Evolutionary conservation across 1,284 basidiomycete species (phyloP), one percentile per base, ranked within the genome.

Genomic region (Ustilago xerochloae): DNA sequence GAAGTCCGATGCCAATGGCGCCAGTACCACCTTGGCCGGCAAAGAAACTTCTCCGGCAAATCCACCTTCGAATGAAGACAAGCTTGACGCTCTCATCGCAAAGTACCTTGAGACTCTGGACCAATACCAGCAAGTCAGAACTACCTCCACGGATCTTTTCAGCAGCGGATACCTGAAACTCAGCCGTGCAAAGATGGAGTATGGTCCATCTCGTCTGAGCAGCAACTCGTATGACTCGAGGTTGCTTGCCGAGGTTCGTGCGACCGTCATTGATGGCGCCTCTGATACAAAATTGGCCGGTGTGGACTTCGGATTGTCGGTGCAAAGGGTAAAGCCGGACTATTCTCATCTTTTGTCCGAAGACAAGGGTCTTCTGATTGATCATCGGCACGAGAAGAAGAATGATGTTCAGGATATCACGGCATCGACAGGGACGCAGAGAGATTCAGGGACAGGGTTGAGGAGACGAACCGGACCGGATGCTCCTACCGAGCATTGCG

Each of bases 61-160:
- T 26, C 6, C 29, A 26, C 29, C 5, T 15, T 28, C 20, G 32
- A 38, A 8, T 15, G 36, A 26, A 30, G 63, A 71, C 24, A 51
- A 56, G 33, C 53, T 71, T 10, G 69, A 76, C 52, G 7, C 26
- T 12, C 53, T 73, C 24, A 68, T 70, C 7, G 65, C 46, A 1
- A 46, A 63, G 9, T 80, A 80, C 35, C 72, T 80, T 18, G 73
- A 62, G 7, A 63, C 62, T 16, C 57, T 80, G 1, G 76, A 80
- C 16, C 63, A 41, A 26, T 80, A 80, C 41, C 53, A 74, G 36
- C 39, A 46, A 16, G 56, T 57, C 0, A 63, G 67, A 0, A 26
- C 16, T 2, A 41, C 48, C 10, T 38, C 43, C 3, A 28, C 51
- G 10, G 33, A 58, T 4, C 16, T 45, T 2, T 58, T 78, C 28